These are phyloP conservation scores for Candida schatavii DNA, from an alignment of 805 yeast species.

Conservation along the genomic window DNA sequence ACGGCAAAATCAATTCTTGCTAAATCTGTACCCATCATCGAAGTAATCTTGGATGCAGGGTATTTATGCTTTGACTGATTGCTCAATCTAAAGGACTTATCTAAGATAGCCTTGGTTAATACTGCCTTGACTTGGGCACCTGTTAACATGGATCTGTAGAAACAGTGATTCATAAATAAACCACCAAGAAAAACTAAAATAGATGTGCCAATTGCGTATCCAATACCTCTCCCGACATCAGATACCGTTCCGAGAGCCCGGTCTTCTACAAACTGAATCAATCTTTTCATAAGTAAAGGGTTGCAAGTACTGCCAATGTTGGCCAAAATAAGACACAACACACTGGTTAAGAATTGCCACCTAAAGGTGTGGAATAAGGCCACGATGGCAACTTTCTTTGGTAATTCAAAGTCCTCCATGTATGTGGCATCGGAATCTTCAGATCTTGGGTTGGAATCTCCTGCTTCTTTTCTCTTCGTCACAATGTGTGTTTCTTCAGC, in stretches of 20 bases:
- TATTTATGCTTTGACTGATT: constrained; percentile 52
- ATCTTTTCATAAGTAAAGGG: constrained; percentile 26
- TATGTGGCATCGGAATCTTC: constrained; percentile 23
- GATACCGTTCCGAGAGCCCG: constrained; percentile 17
- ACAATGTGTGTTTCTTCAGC: constrained; percentile 21
- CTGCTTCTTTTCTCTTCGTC: constrained; percentile 25
- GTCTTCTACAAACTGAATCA: constrained; percentile 29
- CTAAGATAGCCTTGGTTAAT: constrained; percentile 63
- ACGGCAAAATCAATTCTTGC: constrained; percentile 71
- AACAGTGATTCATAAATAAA: constrained; percentile 50
- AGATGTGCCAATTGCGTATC: constrained; percentile 31
- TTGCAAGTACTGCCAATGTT: constrained; percentile 21
- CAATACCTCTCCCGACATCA: constrained; percentile 26
- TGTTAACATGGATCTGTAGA: constrained; percentile 51
- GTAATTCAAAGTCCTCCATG: constrained; percentile 27
- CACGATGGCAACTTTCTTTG: constrained; percentile 20
- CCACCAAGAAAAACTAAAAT: constrained; percentile 13
- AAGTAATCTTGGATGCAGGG: constrained; percentile 66
- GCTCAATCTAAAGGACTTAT: constrained; percentile 60
- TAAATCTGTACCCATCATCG: constrained; percentile 72
- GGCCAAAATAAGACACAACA: constrained; percentile 19
- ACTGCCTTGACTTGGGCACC: constrained; percentile 69
- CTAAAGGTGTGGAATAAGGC: constrained; percentile 29
- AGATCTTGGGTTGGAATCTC: constrained; percentile 20
- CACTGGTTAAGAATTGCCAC: constrained; percentile 29